Evolutionary conservation across 345 rosid species (phyloP), one percentile per base, ranked within the genome.

Genomic region (Excoecaria cochinchinensis): DNA sequence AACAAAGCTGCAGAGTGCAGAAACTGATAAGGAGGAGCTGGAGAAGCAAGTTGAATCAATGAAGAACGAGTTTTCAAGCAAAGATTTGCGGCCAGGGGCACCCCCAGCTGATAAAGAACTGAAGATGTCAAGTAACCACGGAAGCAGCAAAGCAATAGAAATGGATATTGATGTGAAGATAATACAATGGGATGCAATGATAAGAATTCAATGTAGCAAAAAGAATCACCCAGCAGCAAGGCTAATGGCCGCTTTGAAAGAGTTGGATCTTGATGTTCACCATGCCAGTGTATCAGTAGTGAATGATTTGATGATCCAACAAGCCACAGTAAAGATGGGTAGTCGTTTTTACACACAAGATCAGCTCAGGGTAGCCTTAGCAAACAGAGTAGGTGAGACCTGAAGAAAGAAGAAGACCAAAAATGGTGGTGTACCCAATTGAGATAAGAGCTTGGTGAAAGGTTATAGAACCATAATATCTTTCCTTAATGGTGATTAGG

Each of bases 241-340:
- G 71, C 77, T 95, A 73, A 92, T 92, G 98, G 84, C 85, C 55
- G 92, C 98, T 46, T 83, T 95, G n/a, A 90, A 80, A 84, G 99
- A 92, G 22, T 75, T 95, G 80, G 97, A 92, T 71, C 87, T 95
- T 53, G 97, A 95, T 52, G 97, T 95, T 69, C 86, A 88, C 75
- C 95, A 95, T 14, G 99, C 97, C 13, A 95, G 97, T 68, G 90
- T 91, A 53, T 89, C 97, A 0, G 97, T 91, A 47, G 88, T 91
- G 80, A 91, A 95, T 71, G 99, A 92, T 74, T 75, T 95, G 82
- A 95, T 92, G 98, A 95, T 95, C 78, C 99, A 91, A 63, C 97
- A 95, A 88, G 99, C 99, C 3, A 91, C 97, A 0, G 99, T 95
- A 64, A 92, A 90, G 82, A 95, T 95, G 94, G 94, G 91, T 21